phyloP scores from a whole-genome alignment of 352 stramenopile genomes.

The Phytopythium boreale region DNA sequence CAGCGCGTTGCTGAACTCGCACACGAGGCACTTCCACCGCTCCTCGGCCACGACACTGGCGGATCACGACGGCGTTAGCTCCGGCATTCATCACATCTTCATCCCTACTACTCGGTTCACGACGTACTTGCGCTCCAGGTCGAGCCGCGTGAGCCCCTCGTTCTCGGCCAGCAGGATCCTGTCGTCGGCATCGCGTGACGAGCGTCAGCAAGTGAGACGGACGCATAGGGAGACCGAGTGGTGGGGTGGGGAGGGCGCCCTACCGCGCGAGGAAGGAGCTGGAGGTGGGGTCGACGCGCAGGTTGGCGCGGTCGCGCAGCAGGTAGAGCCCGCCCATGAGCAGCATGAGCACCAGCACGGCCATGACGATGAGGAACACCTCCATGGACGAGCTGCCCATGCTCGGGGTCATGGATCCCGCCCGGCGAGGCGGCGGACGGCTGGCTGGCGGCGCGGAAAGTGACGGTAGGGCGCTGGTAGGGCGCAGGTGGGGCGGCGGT shows the following conservation, averaged over 20 bases:
- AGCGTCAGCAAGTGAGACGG: not conserved
- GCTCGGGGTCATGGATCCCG: conserved; percentile 1
- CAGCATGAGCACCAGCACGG: conserved; percentile 63
- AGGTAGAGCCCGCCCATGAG: conserved; percentile 65
- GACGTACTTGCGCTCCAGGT: conserved; percentile 68
- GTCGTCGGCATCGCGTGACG: not conserved
- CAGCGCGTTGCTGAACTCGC: conserved; percentile 74
- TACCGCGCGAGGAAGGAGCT: conserved; percentile 40
- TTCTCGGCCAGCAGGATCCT: conserved; percentile 46
- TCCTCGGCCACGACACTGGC: conserved; percentile 40
- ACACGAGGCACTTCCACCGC: conserved; percentile 76
- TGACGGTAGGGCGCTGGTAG: no score
- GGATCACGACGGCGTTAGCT: not conserved
- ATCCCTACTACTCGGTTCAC: not conserved
- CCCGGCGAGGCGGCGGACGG: no score
- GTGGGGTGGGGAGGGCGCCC: not conserved
- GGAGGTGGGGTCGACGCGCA: conserved; percentile 24
- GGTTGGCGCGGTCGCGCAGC: conserved; percentile 43
- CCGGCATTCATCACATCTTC: not conserved
- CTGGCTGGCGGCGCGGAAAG: no score
- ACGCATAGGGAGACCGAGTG: not conserved
- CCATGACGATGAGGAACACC: conserved; percentile 66
- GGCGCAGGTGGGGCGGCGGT: no score
- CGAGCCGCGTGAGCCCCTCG: conserved; percentile 64
- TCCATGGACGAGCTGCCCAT: conserved; percentile 40